Percentiles rank a stretch among this genome's conserved stretches.
phyloP scores from a whole-genome alignment of 2,329 filamentous ascomycete genomes.

The Pseudocercospora ulei region DNA sequence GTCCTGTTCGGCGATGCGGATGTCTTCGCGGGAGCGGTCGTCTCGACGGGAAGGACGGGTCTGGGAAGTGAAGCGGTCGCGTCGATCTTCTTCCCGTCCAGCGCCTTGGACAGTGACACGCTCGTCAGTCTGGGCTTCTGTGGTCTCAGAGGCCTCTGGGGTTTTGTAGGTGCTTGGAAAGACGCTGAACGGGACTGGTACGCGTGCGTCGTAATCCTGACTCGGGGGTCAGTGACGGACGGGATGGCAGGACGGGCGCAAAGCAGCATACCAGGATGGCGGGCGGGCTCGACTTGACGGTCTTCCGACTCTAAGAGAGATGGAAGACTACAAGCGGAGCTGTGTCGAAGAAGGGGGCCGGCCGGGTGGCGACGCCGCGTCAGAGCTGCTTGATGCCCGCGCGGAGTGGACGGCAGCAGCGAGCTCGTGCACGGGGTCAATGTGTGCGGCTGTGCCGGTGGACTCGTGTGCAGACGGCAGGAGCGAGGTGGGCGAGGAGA shows the following conservation, averaged over 20 bases:
- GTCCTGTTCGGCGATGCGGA: conserved; percentile 73
- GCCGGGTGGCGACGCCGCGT: conserved; percentile 4
- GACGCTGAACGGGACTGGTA: conserved; percentile 99
- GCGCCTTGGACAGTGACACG: conserved; percentile 70
- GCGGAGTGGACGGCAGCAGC: conserved; percentile 8
- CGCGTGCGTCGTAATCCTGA: too few relatives aligned
- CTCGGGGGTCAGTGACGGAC: conserved; percentile 7
- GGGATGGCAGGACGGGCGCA: conserved; percentile 26
- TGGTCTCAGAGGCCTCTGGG: conserved; percentile 53
- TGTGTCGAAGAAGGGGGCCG: neutral
- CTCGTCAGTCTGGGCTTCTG: conserved; percentile 76
- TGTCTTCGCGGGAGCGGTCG: conserved; percentile 65
- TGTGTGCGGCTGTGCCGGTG: too few relatives aligned
- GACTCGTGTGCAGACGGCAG: too few relatives aligned
- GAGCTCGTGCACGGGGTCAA: conserved; percentile 6
- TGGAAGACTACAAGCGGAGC: conserved; percentile 8
- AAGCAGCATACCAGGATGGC: conserved; percentile 20
- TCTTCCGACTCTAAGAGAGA: conserved; percentile 8
- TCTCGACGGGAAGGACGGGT: conserved; percentile 56
- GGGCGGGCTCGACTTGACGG: conserved; percentile 12
- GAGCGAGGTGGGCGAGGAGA: too few relatives aligned
- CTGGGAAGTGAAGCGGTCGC: conserved; percentile 58
- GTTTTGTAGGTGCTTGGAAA: conserved; percentile 96
- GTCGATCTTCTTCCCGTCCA: conserved; percentile 94
- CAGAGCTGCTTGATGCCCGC: conserved; percentile 1